Base-by-base conservation (phyloP, 1,284 basidiomycete genomes). In the Papiliotrema flavescens region DNA sequence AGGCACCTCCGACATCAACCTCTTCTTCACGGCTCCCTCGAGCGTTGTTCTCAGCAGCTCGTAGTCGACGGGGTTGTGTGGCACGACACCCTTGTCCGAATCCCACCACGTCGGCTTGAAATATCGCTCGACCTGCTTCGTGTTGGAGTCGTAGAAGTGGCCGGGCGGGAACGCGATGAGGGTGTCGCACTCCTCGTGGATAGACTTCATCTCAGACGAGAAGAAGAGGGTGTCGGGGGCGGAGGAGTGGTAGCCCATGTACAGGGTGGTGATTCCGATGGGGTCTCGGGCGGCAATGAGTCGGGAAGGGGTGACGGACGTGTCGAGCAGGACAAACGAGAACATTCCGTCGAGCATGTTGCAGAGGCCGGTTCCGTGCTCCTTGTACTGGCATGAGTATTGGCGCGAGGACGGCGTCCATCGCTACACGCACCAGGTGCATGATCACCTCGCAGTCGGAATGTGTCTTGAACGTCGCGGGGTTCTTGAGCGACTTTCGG, bases 381-480 rank as follows among this genome's bases (percentile, higher is more conserved):
- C 86, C 67, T 82, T 81, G 80, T 96, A 96, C 93, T 96, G 65
- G 47, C 41, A 22, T 37, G 9, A 36, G 47, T 46, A 22, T 35
- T 23, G 36, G 15, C 7, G 17, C 11, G 13, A 20, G 24, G 5
- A 48, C 14, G 4, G 14, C 23, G 24, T 22, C 47, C 11, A 11
- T 20, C 19, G 8, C 34, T 48, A 20, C 13, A 79, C 83, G 67
- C 68, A 94, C 92, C 64, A 97, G 76, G 64, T 92, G 88, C 63
- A 98, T 84, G 71, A 99, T 96, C 68, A 97, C 87, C 78, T 99
- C 96, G 78, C 96, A 99, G 73, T 99, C 96, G 0, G 94, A 98
- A 73, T 97, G 91, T 0, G 95, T 98, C 81, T 92, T 96, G 83
- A 98, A 96, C 59, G 86, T 85, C 61, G 86, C 84, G 54, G 79